Percentiles rank a stretch among this genome's conserved stretches.
Conservation (phyloP, 2,329 filamentous ascomycete genomes). For the Trichoderma sp. region DNA sequence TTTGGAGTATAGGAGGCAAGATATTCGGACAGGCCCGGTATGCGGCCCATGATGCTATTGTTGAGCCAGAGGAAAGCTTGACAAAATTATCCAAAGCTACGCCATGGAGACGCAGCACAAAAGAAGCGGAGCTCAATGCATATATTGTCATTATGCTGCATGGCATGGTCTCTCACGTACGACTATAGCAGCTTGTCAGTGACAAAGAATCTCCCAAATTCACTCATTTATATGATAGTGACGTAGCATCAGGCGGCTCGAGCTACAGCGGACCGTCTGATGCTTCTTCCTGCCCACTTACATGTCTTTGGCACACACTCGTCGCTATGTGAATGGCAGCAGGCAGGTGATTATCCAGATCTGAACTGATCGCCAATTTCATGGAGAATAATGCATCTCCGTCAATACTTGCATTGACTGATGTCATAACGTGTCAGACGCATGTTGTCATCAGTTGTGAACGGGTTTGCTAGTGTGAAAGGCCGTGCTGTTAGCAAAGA, state of each 20-base stretch:
- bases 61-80: not conserved
- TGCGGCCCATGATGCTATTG: not conserved
- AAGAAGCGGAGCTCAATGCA: not conserved
- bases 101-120: not conserved
- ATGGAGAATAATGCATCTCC: not conserved
- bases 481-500: not conserved
- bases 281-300: not conserved
- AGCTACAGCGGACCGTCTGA: not conserved
- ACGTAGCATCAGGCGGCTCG: not conserved
- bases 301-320: not conserved
- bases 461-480: not conserved
- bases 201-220: not conserved
- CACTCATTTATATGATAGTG: not conserved
- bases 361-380: not conserved
- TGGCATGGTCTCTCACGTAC: not conserved
- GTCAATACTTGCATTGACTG: not conserved
- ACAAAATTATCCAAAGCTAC: not conserved
- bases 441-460: not conserved
- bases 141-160: not conserved
- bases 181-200: not conserved
- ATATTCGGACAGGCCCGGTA: not conserved
- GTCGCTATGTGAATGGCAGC: not conserved
- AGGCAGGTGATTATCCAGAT: not conserved
- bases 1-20: not conserved
- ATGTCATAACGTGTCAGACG: not conserved